Conservation (phyloP, 2,329 filamentous ascomycete genomes). For the Claviceps sp. region DNA sequence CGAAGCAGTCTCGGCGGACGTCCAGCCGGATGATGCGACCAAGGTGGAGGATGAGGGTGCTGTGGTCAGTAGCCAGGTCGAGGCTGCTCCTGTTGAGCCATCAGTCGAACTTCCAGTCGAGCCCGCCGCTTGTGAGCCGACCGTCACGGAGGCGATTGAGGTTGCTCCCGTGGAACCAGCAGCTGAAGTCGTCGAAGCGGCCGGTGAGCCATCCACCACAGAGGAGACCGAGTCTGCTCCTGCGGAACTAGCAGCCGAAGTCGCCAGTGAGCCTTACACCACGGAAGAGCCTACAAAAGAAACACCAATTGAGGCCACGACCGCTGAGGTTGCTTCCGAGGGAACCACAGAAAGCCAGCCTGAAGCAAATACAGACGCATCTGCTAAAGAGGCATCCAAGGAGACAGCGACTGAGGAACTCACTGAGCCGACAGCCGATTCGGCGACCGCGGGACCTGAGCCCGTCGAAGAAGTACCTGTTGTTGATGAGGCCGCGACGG, state of each 20-base stretch:
- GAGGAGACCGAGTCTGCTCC: not conserved
- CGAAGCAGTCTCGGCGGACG: not conserved
- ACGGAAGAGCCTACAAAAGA: not conserved
- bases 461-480: not conserved
- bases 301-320: not conserved
- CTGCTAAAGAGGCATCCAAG: not conserved
- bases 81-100: not conserved
- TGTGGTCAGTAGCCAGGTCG: not conserved
- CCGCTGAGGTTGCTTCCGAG: not conserved
- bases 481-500: not conserved
- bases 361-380: conserved; percentile 1
- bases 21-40: not conserved
- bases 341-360: not conserved
- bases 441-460: not conserved
- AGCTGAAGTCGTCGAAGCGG: not conserved
- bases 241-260: not conserved
- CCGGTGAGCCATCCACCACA: too few species aligned
- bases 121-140: too few species aligned
- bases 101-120: not conserved
- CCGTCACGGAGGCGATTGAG: not conserved
- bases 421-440: not conserved
- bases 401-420: not conserved
- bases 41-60: not conserved
- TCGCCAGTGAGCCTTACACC: not conserved
- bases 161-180: not conserved